Conservation (phyloP, 2,329 filamentous ascomycete species). For the Hymenoscyphus albidus region DNA sequence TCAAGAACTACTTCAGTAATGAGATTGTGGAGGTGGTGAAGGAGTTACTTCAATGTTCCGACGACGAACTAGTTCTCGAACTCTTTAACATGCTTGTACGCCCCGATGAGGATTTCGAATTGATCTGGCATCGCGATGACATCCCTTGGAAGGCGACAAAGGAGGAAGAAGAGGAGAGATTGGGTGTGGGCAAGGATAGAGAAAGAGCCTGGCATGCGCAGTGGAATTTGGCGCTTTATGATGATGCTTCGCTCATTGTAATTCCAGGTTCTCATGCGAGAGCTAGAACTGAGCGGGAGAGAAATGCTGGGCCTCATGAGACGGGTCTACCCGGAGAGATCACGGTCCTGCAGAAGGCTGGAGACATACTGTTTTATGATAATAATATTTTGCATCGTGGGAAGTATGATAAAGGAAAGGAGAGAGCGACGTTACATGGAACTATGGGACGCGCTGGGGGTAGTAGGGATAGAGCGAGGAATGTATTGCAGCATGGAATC, state of each 20-base stretch:
- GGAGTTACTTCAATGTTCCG: constrained; percentile 54
- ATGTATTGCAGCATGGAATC: constrained; percentile 72
- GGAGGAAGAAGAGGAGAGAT: constrained; percentile 62
- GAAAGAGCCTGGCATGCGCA: constrained; percentile 71
- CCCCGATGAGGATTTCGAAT: constrained; percentile 65
- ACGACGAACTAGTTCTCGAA: constrained; percentile 75
- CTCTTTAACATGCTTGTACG: constrained; percentile 81
- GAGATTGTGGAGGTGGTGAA: constrained; percentile 60
- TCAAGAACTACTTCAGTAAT: constrained; percentile 67
- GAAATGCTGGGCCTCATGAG: constrained; percentile 63
- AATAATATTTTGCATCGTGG: constrained; percentile 82
- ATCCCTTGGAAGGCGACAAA: constrained; percentile 61
- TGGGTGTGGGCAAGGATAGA: constrained; percentile 37
- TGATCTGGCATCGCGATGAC: constrained; percentile 85
- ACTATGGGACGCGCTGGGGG: constrained; percentile 61
- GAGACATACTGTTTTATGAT: constrained; percentile 84
- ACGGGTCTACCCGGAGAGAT: constrained; percentile 58
- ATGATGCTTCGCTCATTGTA: constrained; percentile 69
- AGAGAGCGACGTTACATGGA: constrained; percentile 69
- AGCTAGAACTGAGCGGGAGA: constrained; percentile 66
- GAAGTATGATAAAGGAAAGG: constrained; percentile 54
- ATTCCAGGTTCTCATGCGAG: constrained; percentile 73
- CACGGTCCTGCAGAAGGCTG: constrained; percentile 62
- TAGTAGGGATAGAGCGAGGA: constrained; percentile 56
- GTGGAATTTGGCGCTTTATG: constrained; percentile 80